Conservation (phyloP, 106 monocot genomes). For the Ottelia alismoides region DNA sequence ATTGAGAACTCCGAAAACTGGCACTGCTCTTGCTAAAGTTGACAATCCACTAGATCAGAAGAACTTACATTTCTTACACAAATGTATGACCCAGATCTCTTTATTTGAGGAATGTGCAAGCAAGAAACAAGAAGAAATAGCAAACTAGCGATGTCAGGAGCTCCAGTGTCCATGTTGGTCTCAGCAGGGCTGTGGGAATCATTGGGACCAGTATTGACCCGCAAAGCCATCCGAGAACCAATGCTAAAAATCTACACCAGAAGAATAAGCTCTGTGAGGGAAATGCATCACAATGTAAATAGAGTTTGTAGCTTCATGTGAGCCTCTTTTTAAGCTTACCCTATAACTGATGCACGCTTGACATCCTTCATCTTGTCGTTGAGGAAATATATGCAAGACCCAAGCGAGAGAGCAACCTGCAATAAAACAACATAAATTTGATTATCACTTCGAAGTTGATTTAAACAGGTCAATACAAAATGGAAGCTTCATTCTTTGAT, state of each 20-base stretch:
- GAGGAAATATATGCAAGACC: conserved; percentile 84
- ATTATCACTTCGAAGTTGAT: no score
- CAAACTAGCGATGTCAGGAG: conserved; percentile 74
- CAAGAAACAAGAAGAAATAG: conserved; percentile 73
- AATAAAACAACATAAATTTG: conserved; percentile 14
- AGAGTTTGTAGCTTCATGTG: no score
- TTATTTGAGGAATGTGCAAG: conserved; percentile 86
- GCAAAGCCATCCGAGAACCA: conserved; percentile 69
- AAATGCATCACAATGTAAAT: no score
- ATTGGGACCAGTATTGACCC: conserved; percentile 68
- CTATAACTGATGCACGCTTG: conserved; percentile 46
- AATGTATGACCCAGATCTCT: no score
- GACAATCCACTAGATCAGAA: no score
- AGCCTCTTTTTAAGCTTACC: no score
- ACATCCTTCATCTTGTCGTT: conserved; percentile 92
- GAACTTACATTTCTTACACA: no score
- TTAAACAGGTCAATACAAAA: no score
- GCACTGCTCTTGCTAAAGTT: no score
- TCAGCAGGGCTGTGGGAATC: conserved; percentile 50
- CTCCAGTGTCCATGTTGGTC: conserved; percentile 83
- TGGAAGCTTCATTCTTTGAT: no score
- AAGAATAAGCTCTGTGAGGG: no score
- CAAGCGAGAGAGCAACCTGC: conserved; percentile 76
- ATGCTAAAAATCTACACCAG: conserved; percentile 64
- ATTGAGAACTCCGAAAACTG: no score